Conservation (phyloP, 2,329 filamentous ascomycete species). For the Blastomyces emzantsi region DNA sequence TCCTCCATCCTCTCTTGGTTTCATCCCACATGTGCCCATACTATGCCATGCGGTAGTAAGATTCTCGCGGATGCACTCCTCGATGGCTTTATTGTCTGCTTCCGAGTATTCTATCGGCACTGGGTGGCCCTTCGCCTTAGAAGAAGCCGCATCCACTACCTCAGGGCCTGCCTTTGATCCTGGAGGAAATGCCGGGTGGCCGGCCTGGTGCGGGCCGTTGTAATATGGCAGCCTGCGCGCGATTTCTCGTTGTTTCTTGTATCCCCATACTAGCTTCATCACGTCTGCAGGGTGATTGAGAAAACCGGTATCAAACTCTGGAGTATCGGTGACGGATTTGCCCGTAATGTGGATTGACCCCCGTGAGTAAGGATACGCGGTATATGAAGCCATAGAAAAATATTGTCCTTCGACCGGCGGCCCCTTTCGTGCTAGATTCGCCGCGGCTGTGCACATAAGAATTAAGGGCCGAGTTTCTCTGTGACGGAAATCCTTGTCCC, state of each 20-base stretch:
- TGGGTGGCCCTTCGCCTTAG: slow-evolving; percentile 20
- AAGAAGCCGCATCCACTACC: slow-evolving; percentile 18
- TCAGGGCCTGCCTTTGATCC: slow-evolving; percentile 38
- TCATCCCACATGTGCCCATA: slow-evolving; percentile 39
- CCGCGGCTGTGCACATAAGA: slow-evolving; percentile 13
- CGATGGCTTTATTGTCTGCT: slow-evolving; percentile 43
- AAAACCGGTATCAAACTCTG: slow-evolving; percentile 52
- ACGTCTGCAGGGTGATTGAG: slow-evolving; percentile 47
- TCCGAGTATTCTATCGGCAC: slow-evolving; percentile 40
- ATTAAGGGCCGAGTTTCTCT: slow-evolving; percentile 8
- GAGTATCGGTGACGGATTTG: slow-evolving; percentile 29
- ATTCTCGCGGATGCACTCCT: slow-evolving; percentile 34
- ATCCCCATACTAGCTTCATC: slow-evolving; percentile 55
- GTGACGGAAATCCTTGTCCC: slow-evolving; percentile 7
- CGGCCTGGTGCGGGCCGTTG: slow-evolving; percentile 32
- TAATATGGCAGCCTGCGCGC: slow-evolving; percentile 47
- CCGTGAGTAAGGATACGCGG: slow-evolving; percentile 52
- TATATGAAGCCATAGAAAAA: slow-evolving; percentile 46
- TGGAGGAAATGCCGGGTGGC: slow-evolving; percentile 32
- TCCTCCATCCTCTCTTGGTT: slow-evolving; percentile 15
- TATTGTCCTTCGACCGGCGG: slow-evolving; percentile 41
- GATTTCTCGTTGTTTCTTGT: slow-evolving; percentile 57
- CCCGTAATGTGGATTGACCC: slow-evolving; percentile 52
- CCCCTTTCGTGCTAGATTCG: slow-evolving; percentile 24
- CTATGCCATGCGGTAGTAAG: slow-evolving; percentile 39